Evolutionary conservation across 2,329 filamentous ascomycete species (phyloP).

Genomic region (Calonectria pauciramosa): DNA sequence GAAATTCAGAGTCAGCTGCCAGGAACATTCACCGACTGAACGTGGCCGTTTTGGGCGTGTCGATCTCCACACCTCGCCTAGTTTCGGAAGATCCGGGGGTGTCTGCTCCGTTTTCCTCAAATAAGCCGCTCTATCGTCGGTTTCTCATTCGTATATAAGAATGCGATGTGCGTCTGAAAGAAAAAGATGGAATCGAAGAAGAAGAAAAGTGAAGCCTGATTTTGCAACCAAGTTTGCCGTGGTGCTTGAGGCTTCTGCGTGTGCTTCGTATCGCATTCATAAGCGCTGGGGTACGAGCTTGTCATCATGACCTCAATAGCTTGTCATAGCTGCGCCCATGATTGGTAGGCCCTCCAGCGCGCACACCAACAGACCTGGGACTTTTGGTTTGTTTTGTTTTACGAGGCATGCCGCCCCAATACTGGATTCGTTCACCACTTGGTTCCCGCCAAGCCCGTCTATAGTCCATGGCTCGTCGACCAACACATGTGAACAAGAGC

Average conservation of each 20-base stretch:
- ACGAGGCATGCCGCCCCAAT: not conserved
- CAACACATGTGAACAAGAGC: not conserved
- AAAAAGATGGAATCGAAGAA: not conserved
- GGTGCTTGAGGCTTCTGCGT: not conserved
- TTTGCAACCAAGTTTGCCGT: not conserved
- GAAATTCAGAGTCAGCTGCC: not conserved
- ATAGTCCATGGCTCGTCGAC: not conserved
- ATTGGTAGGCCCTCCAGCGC: not conserved
- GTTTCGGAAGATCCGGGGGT: not conserved
- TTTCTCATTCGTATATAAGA: not conserved
- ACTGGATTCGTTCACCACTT: not conserved
- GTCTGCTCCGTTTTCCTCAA: not conserved
- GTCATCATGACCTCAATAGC: not conserved
- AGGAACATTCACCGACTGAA: not conserved
- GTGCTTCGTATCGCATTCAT: not conserved
- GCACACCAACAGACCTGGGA: not conserved
- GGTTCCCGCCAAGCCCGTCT: not conserved
- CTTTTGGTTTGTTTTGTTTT: not conserved
- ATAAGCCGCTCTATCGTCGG: not conserved
- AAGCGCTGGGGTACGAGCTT: not conserved
- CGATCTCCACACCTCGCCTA: not conserved
- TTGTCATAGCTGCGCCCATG: not conserved
- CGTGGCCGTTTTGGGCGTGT: not conserved
- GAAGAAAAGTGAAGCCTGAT: not conserved
- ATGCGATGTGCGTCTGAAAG: not conserved